Evolutionary conservation across 2,329 filamentous ascomycete species (phyloP).

Genomic region (Trichoderma aggressivum): DNA sequence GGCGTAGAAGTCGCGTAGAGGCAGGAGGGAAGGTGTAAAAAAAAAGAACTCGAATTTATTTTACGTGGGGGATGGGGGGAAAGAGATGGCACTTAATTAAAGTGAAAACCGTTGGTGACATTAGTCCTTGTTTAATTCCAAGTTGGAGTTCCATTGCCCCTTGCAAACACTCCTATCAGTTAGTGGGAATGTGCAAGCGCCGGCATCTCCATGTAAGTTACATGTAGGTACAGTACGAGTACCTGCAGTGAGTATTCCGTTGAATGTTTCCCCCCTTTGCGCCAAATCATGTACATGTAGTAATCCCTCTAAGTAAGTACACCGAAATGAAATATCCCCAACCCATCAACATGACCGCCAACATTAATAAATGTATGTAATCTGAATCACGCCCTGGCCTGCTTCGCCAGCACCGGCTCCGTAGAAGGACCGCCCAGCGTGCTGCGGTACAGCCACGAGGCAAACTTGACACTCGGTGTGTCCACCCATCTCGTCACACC

Average conservation of each 20-base stretch:
- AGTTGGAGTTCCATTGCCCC: background rate
- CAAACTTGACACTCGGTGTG: constrained; percentile 56
- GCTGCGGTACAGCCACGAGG: constrained; percentile 51
- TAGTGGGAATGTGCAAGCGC: background rate
- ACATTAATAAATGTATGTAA: background rate
- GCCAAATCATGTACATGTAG: background rate
- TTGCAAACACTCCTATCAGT: background rate
- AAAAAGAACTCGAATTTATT: background rate
- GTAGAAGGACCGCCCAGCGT: background rate
- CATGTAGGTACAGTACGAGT: background rate
- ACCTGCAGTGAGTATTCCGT: background rate
- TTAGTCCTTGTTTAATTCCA: background rate
- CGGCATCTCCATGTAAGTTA: background rate
- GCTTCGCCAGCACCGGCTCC: constrained; percentile 12
- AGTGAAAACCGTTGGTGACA: constrained; percentile 1
- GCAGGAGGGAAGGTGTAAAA: background rate
- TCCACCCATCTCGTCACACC: constrained; percentile 55
- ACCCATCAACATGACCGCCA: background rate
- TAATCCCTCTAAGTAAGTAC: background rate
- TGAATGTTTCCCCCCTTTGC: background rate
- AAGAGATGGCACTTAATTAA: background rate
- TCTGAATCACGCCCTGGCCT: constrained; percentile 14
- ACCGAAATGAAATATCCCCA: background rate
- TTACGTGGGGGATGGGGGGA: background rate
- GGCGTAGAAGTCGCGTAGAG: background rate